Conservation (phyloP, 1,284 basidiomycete species). For the Ceratobasidium sp. region DNA sequence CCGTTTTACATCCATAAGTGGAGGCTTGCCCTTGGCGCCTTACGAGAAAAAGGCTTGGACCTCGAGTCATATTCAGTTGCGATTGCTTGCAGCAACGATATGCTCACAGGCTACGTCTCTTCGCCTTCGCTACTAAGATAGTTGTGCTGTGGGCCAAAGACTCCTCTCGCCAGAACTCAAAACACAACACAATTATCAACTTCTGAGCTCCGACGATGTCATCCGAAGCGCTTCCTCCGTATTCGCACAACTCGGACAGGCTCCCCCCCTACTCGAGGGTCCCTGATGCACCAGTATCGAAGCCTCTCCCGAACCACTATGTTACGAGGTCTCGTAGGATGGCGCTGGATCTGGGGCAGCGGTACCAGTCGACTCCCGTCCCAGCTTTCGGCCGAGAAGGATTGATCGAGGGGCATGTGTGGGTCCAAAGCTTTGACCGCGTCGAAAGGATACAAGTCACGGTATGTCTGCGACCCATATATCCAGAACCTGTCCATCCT, state of each 20-base stretch:
- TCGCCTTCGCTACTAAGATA: too few species aligned
- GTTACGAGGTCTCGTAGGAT: constrained; percentile 8
- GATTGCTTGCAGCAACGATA: too few species aligned
- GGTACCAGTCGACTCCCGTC: constrained; percentile 3
- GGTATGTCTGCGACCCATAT: not conserved
- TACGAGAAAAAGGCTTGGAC: too few species aligned
- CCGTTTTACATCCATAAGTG: too few species aligned
- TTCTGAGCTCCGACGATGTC: not conserved
- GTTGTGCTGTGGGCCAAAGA: not conserved
- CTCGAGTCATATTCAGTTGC: too few species aligned
- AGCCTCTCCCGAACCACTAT: constrained; percentile 1
- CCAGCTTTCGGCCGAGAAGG: constrained; percentile 5
- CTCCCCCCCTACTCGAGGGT: constrained; percentile 4
- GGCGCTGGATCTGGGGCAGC: constrained; percentile 11
- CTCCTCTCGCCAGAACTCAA: not conserved
- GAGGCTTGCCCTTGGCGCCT: too few species aligned
- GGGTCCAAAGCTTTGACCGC: constrained; percentile 6
- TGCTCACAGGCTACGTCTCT: too few species aligned
- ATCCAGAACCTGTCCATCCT: not conserved
- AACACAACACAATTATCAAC: not conserved
- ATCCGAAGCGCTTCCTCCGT: not conserved
- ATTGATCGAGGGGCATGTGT: constrained; percentile 12
- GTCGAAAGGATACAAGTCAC: constrained; percentile 17
- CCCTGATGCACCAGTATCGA: not conserved
- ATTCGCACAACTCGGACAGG: constrained; percentile 13